These are phyloP conservation scores for Gossypium longicalyx DNA, from an alignment of 345 rosid genomes.

Conservation along the genomic window DNA sequence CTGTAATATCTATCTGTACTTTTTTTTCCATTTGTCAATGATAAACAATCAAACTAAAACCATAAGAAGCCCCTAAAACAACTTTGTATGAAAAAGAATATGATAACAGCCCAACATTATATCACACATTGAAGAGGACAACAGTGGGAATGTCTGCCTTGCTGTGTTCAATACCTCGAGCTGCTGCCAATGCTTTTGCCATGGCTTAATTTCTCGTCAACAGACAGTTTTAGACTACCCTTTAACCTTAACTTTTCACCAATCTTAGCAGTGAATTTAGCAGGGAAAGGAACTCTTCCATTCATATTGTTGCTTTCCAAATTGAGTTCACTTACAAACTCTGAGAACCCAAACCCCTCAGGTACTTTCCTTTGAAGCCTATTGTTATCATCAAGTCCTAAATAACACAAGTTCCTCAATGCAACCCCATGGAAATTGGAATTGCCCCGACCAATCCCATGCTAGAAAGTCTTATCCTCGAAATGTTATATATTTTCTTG, in stretches of 20 bases:
- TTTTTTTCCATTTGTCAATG: not conserved
- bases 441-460: slow-evolving; percentile 50
- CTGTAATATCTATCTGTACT: slow-evolving; percentile 6
- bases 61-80: slow-evolving; percentile 19
- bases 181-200: slow-evolving; percentile 4
- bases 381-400: slow-evolving; percentile 62
- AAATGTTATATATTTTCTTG: slow-evolving; percentile 1
- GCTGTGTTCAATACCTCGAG: slow-evolving; percentile 26
- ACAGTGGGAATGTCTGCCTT: slow-evolving; percentile 23
- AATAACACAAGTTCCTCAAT: slow-evolving; percentile 36
- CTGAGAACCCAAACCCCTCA: slow-evolving; percentile 37
- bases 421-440: slow-evolving; percentile 49
- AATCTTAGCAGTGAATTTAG: slow-evolving; percentile 30
- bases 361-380: slow-evolving; percentile 54
- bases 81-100: not conserved
- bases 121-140: slow-evolving; percentile 13
- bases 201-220: slow-evolving; percentile 21
- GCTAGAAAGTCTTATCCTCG: slow-evolving; percentile 51
- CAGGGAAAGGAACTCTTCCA: slow-evolving; percentile 48
- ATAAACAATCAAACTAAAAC: slow-evolving; percentile 13
- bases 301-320: slow-evolving; percentile 63
- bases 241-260: slow-evolving; percentile 47
- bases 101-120: slow-evolving; percentile 11
- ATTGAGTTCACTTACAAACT: slow-evolving; percentile 43
- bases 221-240: slow-evolving; percentile 44